Evolutionary conservation across 345 rosid species (phyloP).

Genomic region (Eucalyptus virginea): DNA sequence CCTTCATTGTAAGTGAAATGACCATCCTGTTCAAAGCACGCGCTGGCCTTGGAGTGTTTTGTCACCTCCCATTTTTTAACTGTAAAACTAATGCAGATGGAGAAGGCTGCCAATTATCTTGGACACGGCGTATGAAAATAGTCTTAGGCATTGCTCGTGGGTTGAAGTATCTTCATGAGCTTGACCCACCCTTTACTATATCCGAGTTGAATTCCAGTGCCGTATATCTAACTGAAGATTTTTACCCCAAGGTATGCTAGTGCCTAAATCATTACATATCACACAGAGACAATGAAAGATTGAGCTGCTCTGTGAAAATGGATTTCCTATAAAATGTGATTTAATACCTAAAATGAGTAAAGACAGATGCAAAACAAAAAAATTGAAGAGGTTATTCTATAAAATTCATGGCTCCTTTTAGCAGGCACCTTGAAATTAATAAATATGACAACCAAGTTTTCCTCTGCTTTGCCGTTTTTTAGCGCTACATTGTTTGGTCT

Average conservation of each 20-base stretch:
- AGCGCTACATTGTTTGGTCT: neutral
- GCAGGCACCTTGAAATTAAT: neutral
- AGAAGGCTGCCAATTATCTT: constrained; percentile 77
- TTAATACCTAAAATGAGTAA: neutral
- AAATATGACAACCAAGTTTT: neutral
- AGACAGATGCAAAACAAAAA: neutral
- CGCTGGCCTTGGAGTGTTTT: neutral
- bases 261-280: neutral
- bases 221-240: constrained; percentile 92
- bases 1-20: constrained; percentile 71
- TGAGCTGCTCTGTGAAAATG: neutral
- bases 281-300: neutral
- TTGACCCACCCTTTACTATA: constrained; percentile 83
- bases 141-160: constrained; percentile 75
- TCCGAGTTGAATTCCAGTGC: constrained; percentile 87
- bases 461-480: neutral
- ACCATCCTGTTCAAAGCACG: neutral
- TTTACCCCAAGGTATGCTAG: constrained; percentile 72
- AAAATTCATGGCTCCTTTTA: neutral
- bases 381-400: neutral
- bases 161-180: constrained; percentile 90
- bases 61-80: neutral
- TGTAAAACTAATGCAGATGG: constrained; percentile 47
- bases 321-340: neutral
- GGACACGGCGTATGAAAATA: constrained; percentile 92